phyloP scores from a whole-genome alignment of 1,284 basidiomycete genomes.

The Hortiboletus rubellus region DNA sequence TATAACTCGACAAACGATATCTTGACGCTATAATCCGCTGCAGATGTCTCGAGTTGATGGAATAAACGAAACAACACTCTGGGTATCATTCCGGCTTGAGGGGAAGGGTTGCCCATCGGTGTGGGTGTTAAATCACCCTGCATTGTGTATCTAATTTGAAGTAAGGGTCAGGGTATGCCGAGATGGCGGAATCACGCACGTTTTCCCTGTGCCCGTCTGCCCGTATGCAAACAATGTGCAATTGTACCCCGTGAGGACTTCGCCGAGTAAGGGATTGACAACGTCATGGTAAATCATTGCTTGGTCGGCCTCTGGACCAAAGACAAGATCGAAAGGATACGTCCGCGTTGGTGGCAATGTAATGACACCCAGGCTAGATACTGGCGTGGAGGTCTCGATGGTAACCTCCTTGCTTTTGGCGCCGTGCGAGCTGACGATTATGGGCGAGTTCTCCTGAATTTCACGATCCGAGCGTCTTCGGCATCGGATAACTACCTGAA shows the following conservation, averaged over 20 bases:
- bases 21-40: conserved; percentile 89
- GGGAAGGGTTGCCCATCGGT: conserved; percentile 83
- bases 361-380: conserved; percentile 65
- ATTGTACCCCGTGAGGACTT: conserved; percentile 95
- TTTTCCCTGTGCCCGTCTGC: conserved; percentile 99
- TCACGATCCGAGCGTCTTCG: conserved; percentile 82
- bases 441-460: conserved; percentile 76
- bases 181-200: conserved; percentile 58
- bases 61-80: conserved; percentile 93
- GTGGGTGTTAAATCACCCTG: conserved; percentile 86
- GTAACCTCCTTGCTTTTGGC: conserved; percentile 74
- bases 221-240: conserved; percentile 99
- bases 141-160: conserved; percentile 79
- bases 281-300: conserved; percentile 93
- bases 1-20: conserved; percentile 98
- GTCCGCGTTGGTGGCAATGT: conserved; percentile 72
- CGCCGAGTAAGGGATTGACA: conserved; percentile 88
- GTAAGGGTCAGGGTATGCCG: conserved; percentile 9
- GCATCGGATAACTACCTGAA: conserved; percentile 90
- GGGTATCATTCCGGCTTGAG: conserved; percentile 97
- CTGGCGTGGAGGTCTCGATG: conserved; percentile 71
- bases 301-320: conserved; percentile 97
- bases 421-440: conserved; percentile 76
- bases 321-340: conserved; percentile 91
- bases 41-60: conserved; percentile 77